Percentiles rank a stretch among this genome's conserved stretches.
Conservation (phyloP, 805 yeast species). For the Vanderwaltozyma verrucispora region DNA sequence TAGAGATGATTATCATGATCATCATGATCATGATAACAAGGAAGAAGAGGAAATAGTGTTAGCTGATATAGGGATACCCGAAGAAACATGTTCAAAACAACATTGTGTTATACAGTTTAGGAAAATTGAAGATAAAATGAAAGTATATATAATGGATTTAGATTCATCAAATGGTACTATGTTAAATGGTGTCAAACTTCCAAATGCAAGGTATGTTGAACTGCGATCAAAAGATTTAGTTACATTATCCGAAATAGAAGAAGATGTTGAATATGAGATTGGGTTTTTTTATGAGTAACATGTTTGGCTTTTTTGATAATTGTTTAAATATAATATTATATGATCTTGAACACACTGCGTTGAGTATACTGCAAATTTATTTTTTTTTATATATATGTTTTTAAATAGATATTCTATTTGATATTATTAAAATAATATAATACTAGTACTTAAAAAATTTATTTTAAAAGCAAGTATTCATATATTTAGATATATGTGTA, state of each 20-base stretch:
- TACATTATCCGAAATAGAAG: constrained; percentile 29
- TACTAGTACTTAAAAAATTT: too few relatives aligned
- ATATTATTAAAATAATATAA: too few relatives aligned
- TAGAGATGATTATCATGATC: background rate
- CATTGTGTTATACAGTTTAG: constrained; percentile 42
- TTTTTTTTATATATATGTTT: too few relatives aligned
- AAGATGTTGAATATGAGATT: constrained; percentile 24
- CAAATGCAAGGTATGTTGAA: constrained; percentile 34
- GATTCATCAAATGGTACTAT: constrained; percentile 40
- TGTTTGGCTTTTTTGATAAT: background rate
- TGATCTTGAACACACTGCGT: too few relatives aligned
- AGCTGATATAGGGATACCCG: constrained; percentile 30
- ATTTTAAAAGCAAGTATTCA: too few relatives aligned
- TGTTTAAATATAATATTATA: background rate
- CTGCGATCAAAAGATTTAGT: constrained; percentile 33
- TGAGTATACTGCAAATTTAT: too few relatives aligned
- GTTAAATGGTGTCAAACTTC: constrained; percentile 32
- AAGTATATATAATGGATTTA: constrained; percentile 37
- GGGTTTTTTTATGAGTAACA: constrained; percentile 9
- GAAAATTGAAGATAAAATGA: constrained; percentile 9
- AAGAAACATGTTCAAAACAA: constrained; percentile 34
- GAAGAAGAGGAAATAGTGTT: constrained; percentile 17
- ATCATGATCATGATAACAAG: constrained; percentile 1
- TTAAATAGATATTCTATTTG: too few relatives aligned
- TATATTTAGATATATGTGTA: too few relatives aligned